These are phyloP conservation scores for Fusarium sp. DNA, from an alignment of 2,329 filamentous ascomycete species.

Conservation along the genomic window DNA sequence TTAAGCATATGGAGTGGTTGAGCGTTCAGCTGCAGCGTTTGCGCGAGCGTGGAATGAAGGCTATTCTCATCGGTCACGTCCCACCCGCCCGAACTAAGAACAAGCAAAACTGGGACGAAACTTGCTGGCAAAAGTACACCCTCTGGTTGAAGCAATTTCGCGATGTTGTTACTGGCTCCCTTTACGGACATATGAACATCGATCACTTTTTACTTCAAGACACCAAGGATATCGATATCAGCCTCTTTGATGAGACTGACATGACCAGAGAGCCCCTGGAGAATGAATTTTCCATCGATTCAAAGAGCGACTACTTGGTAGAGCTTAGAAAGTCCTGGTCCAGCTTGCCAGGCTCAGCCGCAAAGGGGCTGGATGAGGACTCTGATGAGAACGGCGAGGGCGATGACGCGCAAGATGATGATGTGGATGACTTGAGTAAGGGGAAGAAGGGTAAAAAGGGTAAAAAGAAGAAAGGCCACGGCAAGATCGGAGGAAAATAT, in stretches of 20 bases:
- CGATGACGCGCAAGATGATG: constrained; percentile 39
- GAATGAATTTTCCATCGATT: constrained; percentile 71
- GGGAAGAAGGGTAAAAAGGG: constrained; percentile 52
- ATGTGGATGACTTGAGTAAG: constrained; percentile 33
- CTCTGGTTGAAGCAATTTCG: constrained; percentile 92
- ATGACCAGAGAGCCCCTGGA: constrained; percentile 53
- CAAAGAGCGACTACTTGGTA: constrained; percentile 78
- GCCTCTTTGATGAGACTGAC: constrained; percentile 50
- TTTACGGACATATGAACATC: constrained; percentile 98
- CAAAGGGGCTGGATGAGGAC: constrained; percentile 38
- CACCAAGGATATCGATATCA: constrained; percentile 78
- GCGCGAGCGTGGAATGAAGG: constrained; percentile 89
- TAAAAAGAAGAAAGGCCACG: constrained; percentile 65
- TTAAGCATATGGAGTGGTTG: constrained; percentile 96
- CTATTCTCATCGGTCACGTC: constrained; percentile 93
- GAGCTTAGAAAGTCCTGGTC: constrained; percentile 85
- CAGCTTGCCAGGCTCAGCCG: constrained; percentile 71
- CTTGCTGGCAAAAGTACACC: constrained; percentile 97
- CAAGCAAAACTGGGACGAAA: constrained; percentile 94
- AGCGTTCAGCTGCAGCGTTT: constrained; percentile 88
- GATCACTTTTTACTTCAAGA: constrained; percentile 97
- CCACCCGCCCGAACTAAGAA: constrained; percentile 87
- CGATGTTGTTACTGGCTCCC: constrained; percentile 82
- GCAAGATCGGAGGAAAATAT: constrained; percentile 80
- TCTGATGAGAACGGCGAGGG: constrained; percentile 30